Percentiles rank a stretch among this genome's conserved stretches.
Conservation (phyloP, 306 rosid species). For the Bauhinia variegata region DNA sequence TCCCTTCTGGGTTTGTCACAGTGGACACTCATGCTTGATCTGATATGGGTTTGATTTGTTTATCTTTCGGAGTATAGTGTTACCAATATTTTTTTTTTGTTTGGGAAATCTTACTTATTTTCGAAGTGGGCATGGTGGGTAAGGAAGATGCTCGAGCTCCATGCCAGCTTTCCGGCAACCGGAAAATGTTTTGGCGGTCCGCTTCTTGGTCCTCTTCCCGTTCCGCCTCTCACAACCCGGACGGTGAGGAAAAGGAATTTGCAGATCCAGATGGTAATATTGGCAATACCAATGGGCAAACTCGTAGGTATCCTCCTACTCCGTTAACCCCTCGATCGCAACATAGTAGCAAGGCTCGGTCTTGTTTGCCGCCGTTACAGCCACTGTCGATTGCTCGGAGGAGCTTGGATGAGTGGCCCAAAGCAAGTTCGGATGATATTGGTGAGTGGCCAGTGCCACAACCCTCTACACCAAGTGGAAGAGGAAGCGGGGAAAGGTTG, state of each 20-base stretch:
- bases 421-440: slow-evolving; percentile 88
- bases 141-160: slow-evolving; percentile 73
- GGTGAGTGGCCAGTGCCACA: slow-evolving; percentile 86
- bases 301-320: slow-evolving; percentile 72
- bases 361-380: slow-evolving; percentile 86
- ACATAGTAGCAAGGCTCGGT: slow-evolving; percentile 82
- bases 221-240: slow-evolving; percentile 45
- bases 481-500: slow-evolving; percentile 82
- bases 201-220: slow-evolving; percentile 93
- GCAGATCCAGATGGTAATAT: slow-evolving; percentile 58
- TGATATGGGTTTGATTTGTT: slow-evolving; percentile 40
- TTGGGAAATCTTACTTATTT: slow-evolving; percentile 6
- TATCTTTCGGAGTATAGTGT: slow-evolving; percentile 6
- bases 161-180: slow-evolving; percentile 51
- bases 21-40: slow-evolving; percentile 46
- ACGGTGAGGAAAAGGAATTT: slow-evolving; percentile 45
- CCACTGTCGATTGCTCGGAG: slow-evolving; percentile 91
- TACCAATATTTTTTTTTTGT: slow-evolving; percentile 29
- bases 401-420: slow-evolving; percentile 99
- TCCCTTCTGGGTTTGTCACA: slow-evolving; percentile 1
- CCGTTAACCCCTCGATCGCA: slow-evolving; percentile 94
- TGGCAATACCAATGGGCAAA: slow-evolving; percentile 44
- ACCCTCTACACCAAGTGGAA: slow-evolving; percentile 90
- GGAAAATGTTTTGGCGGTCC: slow-evolving; percentile 87
- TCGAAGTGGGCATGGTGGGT: slow-evolving; percentile 74